phyloP scores from a whole-genome alignment of 2,329 filamentous ascomycete species.

The Nothophaeocryptopus gaeumannii region DNA sequence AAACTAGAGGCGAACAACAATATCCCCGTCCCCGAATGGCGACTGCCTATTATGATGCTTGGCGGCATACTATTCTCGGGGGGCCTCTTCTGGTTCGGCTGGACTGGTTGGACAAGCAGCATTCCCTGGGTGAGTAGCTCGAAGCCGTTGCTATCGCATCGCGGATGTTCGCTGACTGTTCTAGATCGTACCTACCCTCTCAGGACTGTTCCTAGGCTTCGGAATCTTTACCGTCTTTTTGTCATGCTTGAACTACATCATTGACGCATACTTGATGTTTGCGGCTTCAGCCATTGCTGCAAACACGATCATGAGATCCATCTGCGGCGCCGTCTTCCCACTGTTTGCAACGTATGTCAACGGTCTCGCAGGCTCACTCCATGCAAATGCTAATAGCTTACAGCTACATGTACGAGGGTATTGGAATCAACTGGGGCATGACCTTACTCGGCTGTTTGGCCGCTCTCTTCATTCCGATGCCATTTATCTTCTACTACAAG shows the following conservation, averaged over 20 bases:
- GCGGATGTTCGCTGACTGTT: too few relatives aligned
- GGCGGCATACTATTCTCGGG: constrained; percentile 47
- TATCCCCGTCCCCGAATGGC: constrained; percentile 44
- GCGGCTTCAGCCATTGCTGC: constrained; percentile 54
- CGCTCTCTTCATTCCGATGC: constrained; percentile 43
- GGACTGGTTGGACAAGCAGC: constrained; percentile 33
- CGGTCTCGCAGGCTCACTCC: constrained; percentile 10
- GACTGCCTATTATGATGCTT: constrained; percentile 46
- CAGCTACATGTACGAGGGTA: constrained; percentile 41
- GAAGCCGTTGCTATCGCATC: too few relatives aligned
- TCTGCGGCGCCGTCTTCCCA: constrained; percentile 52
- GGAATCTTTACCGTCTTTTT: constrained; percentile 59
- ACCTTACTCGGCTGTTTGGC: constrained; percentile 47
- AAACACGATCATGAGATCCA: constrained; percentile 53
- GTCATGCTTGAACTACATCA: constrained; percentile 57
- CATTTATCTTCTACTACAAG: constrained; percentile 44
- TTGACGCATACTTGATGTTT: constrained; percentile 58
- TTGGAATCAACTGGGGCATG: constrained; percentile 50
- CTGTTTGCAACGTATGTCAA: constrained; percentile 47
- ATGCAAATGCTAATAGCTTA: constrained; percentile 28
- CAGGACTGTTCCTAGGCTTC: constrained; percentile 56
- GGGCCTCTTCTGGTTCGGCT: constrained; percentile 39
- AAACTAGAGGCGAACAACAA: constrained; percentile 34
- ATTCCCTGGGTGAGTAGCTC: constrained; percentile 27
- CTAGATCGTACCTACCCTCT: constrained; percentile 39